Conservation (phyloP, 1,284 basidiomycete genomes). For the Vanrija sp. region DNA sequence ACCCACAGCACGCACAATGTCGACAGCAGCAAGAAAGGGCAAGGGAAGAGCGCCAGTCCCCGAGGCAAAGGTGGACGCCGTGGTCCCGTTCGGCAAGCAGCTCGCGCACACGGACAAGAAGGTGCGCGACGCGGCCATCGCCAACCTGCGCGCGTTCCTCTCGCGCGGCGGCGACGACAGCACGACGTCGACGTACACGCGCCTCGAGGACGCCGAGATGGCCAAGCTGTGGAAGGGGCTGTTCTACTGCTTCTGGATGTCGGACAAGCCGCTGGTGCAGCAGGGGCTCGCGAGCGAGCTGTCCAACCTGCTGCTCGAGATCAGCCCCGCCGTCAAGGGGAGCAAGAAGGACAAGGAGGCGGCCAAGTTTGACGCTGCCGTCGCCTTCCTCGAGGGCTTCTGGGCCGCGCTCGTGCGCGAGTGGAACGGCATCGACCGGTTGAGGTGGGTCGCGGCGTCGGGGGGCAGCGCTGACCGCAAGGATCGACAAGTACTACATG, state of each 20-base stretch:
- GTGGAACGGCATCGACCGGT: constrained; percentile 86
- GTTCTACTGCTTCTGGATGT: constrained; percentile 99
- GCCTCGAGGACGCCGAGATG: constrained; percentile 68
- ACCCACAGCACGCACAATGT: background rate
- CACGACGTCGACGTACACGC: constrained; percentile 21
- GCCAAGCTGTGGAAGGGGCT: constrained; percentile 95
- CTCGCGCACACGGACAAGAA: constrained; percentile 88
- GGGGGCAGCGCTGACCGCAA: constrained; percentile 40
- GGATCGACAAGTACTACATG: constrained; percentile 96
- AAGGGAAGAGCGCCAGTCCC: constrained; percentile 33
- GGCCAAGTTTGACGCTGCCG: constrained; percentile 52
- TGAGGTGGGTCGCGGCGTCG: constrained; percentile 58
- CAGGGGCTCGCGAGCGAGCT: constrained; percentile 84
- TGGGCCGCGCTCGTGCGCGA: constrained; percentile 85
- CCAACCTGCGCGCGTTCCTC: constrained; percentile 69
- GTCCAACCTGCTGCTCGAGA: constrained; percentile 70
- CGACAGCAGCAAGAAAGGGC: constrained; percentile 13
- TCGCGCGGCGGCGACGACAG: constrained; percentile 55
- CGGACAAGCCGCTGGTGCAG: constrained; percentile 94
- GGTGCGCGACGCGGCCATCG: constrained; percentile 81
- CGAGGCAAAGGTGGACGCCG: constrained; percentile 25
- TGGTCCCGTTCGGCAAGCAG: constrained; percentile 73
- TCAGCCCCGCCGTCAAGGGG: constrained; percentile 50
- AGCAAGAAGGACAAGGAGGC: background rate
- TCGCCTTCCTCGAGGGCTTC: constrained; percentile 80